These are phyloP conservation scores for Plectosphaerella plurivora DNA, from an alignment of 2,329 filamentous ascomycete species.

Conservation along the genomic window DNA sequence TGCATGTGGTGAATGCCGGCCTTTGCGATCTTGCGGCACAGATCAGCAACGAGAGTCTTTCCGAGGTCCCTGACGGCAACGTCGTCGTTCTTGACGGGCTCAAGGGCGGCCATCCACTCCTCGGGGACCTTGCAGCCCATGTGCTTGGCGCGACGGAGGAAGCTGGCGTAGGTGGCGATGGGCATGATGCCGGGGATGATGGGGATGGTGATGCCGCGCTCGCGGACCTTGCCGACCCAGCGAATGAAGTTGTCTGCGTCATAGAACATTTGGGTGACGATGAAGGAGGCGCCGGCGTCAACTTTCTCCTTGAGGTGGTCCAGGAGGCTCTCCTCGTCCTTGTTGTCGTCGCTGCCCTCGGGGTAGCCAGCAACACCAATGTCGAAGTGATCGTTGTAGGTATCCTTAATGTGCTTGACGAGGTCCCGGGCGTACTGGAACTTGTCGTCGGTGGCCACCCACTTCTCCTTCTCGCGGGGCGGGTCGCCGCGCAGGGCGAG, in stretches of 20 bases:
- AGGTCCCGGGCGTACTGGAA: constrained; percentile 93
- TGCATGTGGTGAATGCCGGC: constrained; percentile 85
- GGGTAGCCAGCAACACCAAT: constrained; percentile 97
- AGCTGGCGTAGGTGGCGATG: constrained; percentile 92
- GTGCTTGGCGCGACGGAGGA: constrained; percentile 84
- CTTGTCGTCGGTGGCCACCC: constrained; percentile 80
- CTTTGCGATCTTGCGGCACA: constrained; percentile 82
- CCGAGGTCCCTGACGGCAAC: constrained; percentile 86
- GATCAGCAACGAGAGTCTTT: constrained; percentile 77
- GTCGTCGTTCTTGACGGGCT: constrained; percentile 96
- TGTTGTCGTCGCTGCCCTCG: constrained; percentile 91
- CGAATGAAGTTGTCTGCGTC: constrained; percentile 91
- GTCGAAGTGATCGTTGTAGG: constrained; percentile 75
- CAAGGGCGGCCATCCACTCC: constrained; percentile 74
- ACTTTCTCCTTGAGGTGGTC: constrained; percentile 93
- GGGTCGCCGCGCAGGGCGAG: constrained; percentile 90
- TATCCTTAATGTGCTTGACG: constrained; percentile 74
- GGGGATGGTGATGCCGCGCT: constrained; percentile 75
- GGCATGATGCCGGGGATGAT: constrained; percentile 84
- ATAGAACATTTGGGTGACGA: constrained; percentile 99
- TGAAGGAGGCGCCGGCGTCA: constrained; percentile 86
- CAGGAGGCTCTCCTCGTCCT: constrained; percentile 77
- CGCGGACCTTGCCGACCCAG: constrained; percentile 85
- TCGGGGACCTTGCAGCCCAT: constrained; percentile 82
- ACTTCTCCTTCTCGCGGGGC: constrained; percentile 87